These are phyloP conservation scores for Sordariomycetes sp. DNA, from an alignment of 2,329 filamentous ascomycete species.

Conservation along the genomic window DNA sequence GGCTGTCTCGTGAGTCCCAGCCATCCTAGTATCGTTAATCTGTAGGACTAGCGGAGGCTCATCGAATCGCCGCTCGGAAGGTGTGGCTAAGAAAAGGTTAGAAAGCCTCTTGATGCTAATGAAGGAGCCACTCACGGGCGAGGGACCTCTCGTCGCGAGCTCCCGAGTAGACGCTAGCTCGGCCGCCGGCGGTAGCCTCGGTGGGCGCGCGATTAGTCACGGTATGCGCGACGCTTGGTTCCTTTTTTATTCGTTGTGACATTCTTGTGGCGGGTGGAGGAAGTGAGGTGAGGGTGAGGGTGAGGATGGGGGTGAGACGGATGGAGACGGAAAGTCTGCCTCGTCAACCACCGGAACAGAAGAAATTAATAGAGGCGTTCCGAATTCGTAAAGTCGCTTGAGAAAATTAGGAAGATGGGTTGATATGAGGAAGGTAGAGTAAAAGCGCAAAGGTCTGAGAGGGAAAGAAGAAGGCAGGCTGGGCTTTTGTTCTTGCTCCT, in stretches of 20 bases:
- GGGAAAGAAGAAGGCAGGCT: neutral
- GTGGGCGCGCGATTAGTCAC: neutral
- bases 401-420: neutral
- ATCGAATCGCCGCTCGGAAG: constrained; percentile 1
- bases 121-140: neutral
- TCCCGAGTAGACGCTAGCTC: neutral
- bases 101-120: neutral
- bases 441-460: neutral
- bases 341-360: too few species aligned
- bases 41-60: constrained; percentile 3
- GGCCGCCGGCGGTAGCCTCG: neutral
- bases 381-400: too few species aligned
- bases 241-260: neutral
- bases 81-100: constrained; percentile 3
- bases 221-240: neutral
- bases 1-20: constrained; percentile 9
- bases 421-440: neutral
- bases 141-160: neutral
- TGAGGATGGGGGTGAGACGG: neutral
- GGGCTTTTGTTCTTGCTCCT: neutral
- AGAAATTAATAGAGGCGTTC: too few species aligned
- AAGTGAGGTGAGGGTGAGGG: neutral
- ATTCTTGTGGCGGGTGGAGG: neutral
- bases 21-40: constrained; percentile 10
- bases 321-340: neutral